These are phyloP conservation scores for Ogataea trehalophila DNA, from an alignment of 805 yeast genomes.

Conservation along the genomic window DNA sequence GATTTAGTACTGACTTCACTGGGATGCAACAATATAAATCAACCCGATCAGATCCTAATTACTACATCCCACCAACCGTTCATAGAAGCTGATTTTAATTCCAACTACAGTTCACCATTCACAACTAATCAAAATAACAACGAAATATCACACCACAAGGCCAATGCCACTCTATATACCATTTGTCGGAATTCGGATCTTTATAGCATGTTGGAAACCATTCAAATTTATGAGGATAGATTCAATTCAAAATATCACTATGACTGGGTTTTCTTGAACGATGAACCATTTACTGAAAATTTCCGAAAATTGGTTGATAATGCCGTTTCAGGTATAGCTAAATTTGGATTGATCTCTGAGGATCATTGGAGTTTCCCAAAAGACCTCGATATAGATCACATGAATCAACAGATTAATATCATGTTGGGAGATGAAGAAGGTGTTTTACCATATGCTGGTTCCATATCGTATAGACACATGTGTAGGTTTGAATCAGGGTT, in stretches of 20 bases:
- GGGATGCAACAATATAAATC: no score
- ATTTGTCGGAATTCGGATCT: slow-evolving; percentile 67
- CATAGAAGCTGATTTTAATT: no score
- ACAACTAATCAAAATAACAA: background rate
- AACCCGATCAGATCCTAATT: no score
- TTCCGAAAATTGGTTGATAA: slow-evolving; percentile 46
- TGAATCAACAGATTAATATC: slow-evolving; percentile 17
- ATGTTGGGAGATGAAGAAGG: slow-evolving; percentile 27
- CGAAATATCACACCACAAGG: slow-evolving; percentile 13
- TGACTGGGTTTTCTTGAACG: slow-evolving; percentile 73
- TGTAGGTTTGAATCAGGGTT: slow-evolving; percentile 86
- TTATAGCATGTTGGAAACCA: slow-evolving; percentile 49
- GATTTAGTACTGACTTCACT: no score
- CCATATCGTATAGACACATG: slow-evolving; percentile 74
- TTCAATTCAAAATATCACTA: slow-evolving; percentile 55
- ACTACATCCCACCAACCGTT: no score
- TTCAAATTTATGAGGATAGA: slow-evolving; percentile 59
- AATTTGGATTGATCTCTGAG: slow-evolving; percentile 55
- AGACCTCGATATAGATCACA: slow-evolving; percentile 12
- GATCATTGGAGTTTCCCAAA: slow-evolving; percentile 71
- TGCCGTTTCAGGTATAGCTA: slow-evolving; percentile 55
- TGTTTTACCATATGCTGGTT: slow-evolving; percentile 55
- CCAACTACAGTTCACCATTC: no score
- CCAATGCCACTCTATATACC: slow-evolving; percentile 64
- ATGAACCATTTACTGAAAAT: slow-evolving; percentile 51